A percentile compares a stretch with the other conserved stretches of the same genome.
Evolutionary conservation across 257 asterid species (phyloP).

Genomic region (Solanum ossicruentum): DNA sequence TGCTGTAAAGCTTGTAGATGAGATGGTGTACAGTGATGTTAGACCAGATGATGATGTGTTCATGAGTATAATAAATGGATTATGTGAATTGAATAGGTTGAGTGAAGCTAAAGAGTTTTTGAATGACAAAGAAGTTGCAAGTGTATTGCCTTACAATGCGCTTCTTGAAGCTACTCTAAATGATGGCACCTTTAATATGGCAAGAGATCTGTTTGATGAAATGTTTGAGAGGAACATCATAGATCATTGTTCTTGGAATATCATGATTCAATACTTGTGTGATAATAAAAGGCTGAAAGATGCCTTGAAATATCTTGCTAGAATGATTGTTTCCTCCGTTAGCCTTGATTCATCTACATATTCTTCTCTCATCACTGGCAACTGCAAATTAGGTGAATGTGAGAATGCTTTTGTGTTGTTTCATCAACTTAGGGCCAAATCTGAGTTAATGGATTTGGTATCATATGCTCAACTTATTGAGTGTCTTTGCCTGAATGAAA

Average conservation of each 20-base stretch:
- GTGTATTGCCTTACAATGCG: conserved; percentile 29
- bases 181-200: conserved; percentile 24
- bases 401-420: conserved; percentile 40
- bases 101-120: conserved; percentile 36
- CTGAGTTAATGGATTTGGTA: conserved; percentile 42
- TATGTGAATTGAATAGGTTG: conserved; percentile 37
- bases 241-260: conserved; percentile 58
- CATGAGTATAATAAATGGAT: conserved; percentile 29
- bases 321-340: conserved; percentile 47
- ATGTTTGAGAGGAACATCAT: conserved; percentile 27
- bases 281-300: conserved; percentile 25
- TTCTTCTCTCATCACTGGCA: conserved; percentile 58
- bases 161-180: conserved; percentile 48
- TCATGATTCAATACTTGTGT: conserved; percentile 37
- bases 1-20: conserved; percentile 40
- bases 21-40: conserved; percentile 38
- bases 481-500: conserved; percentile 35
- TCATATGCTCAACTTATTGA: conserved; percentile 44
- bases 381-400: conserved; percentile 34
- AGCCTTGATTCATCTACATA: conserved; percentile 36
- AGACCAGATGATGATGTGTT: conserved; percentile 26
- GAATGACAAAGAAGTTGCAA: conserved; percentile 26
- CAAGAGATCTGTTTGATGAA: conserved; percentile 29
- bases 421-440: conserved; percentile 17
- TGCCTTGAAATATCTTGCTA: conserved; percentile 48